Percentiles rank a stretch among this genome's conserved stretches.
Evolutionary conservation across 1,139 yeast species (phyloP).

Genomic region (Scheffersomyces illinoinensis): DNA sequence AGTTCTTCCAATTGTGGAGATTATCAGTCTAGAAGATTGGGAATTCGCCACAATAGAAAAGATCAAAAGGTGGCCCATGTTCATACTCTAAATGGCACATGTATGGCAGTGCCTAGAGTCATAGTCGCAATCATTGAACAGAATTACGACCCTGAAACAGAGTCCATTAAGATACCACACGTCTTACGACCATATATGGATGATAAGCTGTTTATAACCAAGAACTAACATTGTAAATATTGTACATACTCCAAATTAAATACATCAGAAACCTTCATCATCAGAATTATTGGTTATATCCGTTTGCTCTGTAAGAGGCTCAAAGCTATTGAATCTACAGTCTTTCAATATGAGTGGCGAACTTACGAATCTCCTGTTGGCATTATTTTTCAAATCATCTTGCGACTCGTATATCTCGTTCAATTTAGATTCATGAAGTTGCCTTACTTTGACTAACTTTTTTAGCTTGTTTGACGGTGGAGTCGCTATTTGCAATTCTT

Average conservation of each 20-base stretch:
- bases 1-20: constrained; percentile 93
- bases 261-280: constrained; percentile 13
- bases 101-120: constrained; percentile 92
- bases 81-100: constrained; percentile 93
- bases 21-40: constrained; percentile 82
- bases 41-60: constrained; percentile 52
- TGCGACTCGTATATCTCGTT: constrained; percentile 17
- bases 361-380: constrained; percentile 32
- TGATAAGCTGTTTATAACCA: constrained; percentile 41
- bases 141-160: constrained; percentile 60
- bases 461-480: constrained; percentile 5
- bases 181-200: constrained; percentile 72
- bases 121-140: constrained; percentile 88
- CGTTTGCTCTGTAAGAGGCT: constrained; percentile 5
- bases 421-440: constrained; percentile 30
- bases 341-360: constrained; percentile 20
- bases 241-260: constrained; percentile 1
- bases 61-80: constrained; percentile 51
- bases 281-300: constrained; percentile 23
- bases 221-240: not conserved
- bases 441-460: constrained; percentile 27
- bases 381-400: constrained; percentile 2
- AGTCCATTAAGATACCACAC: constrained; percentile 64
- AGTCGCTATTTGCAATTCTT: constrained; percentile 4
- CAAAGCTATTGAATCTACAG: not conserved